Evolutionary conservation across 441 rosid species (phyloP), one percentile per base, ranked within the genome.

Genomic region (Aleurites moluccanus): DNA sequence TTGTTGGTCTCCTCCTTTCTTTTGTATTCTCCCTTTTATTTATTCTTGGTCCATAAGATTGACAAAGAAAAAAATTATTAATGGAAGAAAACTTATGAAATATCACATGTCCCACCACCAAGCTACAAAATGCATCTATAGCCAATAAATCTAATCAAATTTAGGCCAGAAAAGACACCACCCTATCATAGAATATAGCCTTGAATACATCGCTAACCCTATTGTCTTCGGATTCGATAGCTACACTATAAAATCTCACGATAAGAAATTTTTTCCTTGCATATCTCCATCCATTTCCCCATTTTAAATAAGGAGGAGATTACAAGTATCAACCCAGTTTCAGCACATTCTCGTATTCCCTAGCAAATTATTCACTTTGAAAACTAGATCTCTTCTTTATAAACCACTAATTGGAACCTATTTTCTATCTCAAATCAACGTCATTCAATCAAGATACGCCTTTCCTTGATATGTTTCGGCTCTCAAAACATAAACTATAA

Each of bases 351-450:
- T 79, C 94, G 13, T 66, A 25, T 30, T 89, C 93, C 80, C 69
- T 82, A 5, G 69, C 52, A 73, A 87, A 77, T 21, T 89, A 83
- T 0, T 93, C 90, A 21, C 64, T 85, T 72, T 81, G 83, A 1
- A 84, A 71, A 83, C 73, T 83, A 60, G 87, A 80, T 87, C 94
- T 88, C 64, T 87, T 88, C 90, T 90, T 91, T 13, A 89, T 62
- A n/a, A 63, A 63, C 97, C 97, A 92, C 18, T 85, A 78, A 56
- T 88, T 86, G 18, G 93, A 75, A 75, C 64, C 90, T 97, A 92
- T 92, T 80, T 79, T 73, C 27, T 28, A 3, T 64, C 52, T 50
- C n/a, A 55, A 57, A 50, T 10, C 47, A 35, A 30, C 2, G 16
- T 57, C 1, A 23, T 49, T 53, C 11, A 38, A 42, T 38, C 61